Base-by-base conservation (phyloP, 768 basidiomycete species). In the Boletus tomentosulus region DNA sequence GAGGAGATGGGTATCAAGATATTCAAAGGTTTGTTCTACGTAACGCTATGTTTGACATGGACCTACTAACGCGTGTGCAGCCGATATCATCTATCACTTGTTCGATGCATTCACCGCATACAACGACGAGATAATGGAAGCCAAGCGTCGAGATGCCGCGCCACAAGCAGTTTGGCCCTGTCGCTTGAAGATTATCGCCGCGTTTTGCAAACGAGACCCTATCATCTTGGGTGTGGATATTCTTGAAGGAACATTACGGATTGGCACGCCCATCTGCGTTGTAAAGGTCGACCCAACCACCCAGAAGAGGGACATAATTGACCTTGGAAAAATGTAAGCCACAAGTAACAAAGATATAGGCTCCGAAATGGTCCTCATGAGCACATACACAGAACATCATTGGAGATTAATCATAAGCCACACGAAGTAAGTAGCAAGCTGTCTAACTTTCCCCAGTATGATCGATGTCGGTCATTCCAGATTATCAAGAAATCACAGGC, bases 141-240 rank as follows among this genome's bases (percentile, higher is more conserved):
- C 91, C n/a, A 95, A 93, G 71, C 81, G 91, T 37, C 82, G 76
- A 60, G 95, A 94, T 66, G 92, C 95, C 3, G 92, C 95, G 0
- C 93, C 92, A 10, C 89, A 90, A 65, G 97, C 97, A 24, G 87
- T 98, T 22, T 98, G 94, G 94, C 97, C 97, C 5, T 96, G 93
- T 67, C 81, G 92, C 48, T 80, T 99, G 63, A 94, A 91, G 76
- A 88, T 76, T 57, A 90, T 99, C 57, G 89, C 91, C n/a, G 87
- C 85, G 16, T 99, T 98, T 71, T 89, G 89, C 73, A 94, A 95
- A 73, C 86, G 97, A 44, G 97, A 98, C 72, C 97, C 96, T 4
- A 97, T 98, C 66, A 96, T 98, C 57, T 75, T 98, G 48, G 96
- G 96, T 60, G 92, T 95, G 34, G 96, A 98, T 69, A 95, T 99